These are phyloP conservation scores for Thelonectria rubi DNA, from an alignment of 2,329 filamentous ascomycete species.

Conservation along the genomic window DNA sequence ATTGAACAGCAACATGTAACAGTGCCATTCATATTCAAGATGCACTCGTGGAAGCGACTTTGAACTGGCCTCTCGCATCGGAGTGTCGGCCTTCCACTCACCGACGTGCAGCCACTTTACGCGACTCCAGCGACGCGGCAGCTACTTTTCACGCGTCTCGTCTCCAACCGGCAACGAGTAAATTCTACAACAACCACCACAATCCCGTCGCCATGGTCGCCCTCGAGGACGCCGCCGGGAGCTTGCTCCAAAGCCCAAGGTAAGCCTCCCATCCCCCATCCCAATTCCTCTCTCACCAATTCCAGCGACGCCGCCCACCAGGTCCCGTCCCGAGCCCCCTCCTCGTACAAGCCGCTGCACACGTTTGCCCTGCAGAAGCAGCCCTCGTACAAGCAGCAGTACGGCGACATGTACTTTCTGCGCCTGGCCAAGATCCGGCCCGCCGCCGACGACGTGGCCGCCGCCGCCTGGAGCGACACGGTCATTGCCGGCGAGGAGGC, in stretches of 20 bases:
- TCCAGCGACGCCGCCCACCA: conserved; percentile 48
- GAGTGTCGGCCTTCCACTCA: conserved; percentile 3
- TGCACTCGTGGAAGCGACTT: too few relatives aligned
- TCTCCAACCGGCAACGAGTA: not conserved
- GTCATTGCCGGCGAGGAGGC: conserved; percentile 81
- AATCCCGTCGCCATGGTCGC: conserved; percentile 44
- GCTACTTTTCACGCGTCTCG: conserved; percentile 35
- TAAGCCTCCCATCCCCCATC: conserved; percentile 30
- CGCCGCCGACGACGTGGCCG: conserved; percentile 77
- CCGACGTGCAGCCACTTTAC: conserved; percentile 41
- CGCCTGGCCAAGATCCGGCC: conserved; percentile 89
- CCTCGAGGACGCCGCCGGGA: conserved; percentile 46
- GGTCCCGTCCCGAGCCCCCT: conserved; percentile 61
- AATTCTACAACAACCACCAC: not conserved
- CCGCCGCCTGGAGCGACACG: conserved; percentile 79
- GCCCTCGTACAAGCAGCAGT: conserved; percentile 90
- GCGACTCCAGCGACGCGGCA: conserved; percentile 37
- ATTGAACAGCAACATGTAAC: not conserved
- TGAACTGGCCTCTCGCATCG: not conserved
- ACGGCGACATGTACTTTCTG: conserved; percentile 96
- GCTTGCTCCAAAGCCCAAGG: conserved; percentile 48
- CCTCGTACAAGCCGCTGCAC: conserved; percentile 76
- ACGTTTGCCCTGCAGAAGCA: conserved; percentile 77
- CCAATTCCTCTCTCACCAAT: not conserved
- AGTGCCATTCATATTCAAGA: not conserved